phyloP scores from a whole-genome alignment of 257 asterid genomes.

The Avicennia marina region DNA sequence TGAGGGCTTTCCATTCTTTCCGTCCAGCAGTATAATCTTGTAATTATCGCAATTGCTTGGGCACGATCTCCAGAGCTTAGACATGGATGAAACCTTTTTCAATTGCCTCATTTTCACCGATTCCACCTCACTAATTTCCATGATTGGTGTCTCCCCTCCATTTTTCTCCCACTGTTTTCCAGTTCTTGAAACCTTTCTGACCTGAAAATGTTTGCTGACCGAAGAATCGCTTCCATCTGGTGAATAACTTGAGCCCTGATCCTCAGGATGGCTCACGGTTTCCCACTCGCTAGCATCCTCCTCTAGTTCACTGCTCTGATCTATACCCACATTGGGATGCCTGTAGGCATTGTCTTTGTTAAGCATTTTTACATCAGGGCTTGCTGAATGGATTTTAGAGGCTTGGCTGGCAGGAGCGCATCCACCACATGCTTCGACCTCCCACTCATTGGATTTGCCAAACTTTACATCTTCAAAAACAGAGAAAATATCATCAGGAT shows the following conservation, averaged over 20 bases:
- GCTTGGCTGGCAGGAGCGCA: conserved; percentile 42
- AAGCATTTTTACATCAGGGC: conserved; percentile 31
- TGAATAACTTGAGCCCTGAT: conserved; percentile 48
- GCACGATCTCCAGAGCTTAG: conserved; percentile 36
- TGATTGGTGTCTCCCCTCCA: conserved; percentile 20
- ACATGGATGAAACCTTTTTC: conserved; percentile 30
- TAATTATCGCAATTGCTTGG: conserved; percentile 34
- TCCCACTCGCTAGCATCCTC: conserved; percentile 65
- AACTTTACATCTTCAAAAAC: conserved; percentile 44
- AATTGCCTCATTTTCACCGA: conserved; percentile 21
- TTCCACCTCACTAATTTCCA: conserved; percentile 32
- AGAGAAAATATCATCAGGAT: conserved; percentile 43
- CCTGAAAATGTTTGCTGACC: conserved; percentile 19
- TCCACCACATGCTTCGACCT: conserved; percentile 25
- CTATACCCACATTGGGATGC: conserved; percentile 29
- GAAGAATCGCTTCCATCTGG: conserved; percentile 45
- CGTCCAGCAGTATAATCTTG: conserved; percentile 40
- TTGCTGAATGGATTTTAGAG: conserved; percentile 32
- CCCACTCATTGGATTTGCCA: conserved; percentile 39
- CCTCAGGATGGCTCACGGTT: conserved; percentile 55
- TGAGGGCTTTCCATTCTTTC: conserved; percentile 40
- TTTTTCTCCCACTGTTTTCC: conserved; percentile 32
- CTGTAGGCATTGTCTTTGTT: conserved; percentile 17
- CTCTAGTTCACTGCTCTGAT: conserved; percentile 40
- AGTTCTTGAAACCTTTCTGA: conserved; percentile 23